phyloP scores from a whole-genome alignment of 2,329 filamentous ascomycete genomes.

The Pezizomycotina sp. region DNA sequence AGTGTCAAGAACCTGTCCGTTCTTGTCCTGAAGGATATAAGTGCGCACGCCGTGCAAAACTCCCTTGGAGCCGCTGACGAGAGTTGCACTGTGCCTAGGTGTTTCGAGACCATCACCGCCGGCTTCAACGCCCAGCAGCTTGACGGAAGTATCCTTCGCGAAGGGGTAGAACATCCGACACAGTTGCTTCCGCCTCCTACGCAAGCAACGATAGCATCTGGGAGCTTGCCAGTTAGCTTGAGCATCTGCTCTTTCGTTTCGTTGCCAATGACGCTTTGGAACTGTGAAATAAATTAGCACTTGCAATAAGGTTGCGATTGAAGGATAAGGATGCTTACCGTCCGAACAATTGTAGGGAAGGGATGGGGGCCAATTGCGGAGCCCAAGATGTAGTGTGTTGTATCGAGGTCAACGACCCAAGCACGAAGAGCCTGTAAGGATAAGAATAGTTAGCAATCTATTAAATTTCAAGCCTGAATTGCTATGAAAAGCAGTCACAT shows the following conservation, averaged over 20 bases:
- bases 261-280: conserved; percentile 89
- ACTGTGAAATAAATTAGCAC: conserved; percentile 29
- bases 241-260: conserved; percentile 90
- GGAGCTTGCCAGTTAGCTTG: conserved; percentile 68
- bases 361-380: conserved; percentile 95
- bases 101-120: conserved; percentile 88
- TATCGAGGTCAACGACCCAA: conserved; percentile 85
- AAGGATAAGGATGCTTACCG: conserved; percentile 27
- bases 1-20: conserved; percentile 87
- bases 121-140: conserved; percentile 84
- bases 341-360: conserved; percentile 92
- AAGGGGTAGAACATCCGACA: conserved; percentile 98
- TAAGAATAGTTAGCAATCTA: neutral
- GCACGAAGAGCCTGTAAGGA: conserved; percentile 60
- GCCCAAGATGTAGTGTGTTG: conserved; percentile 95
- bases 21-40: conserved; percentile 80
- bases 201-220: conserved; percentile 89
- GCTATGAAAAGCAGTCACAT: neutral
- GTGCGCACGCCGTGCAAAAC: conserved; percentile 92
- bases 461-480: neutral
- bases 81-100: conserved; percentile 66
- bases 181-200: conserved; percentile 93
- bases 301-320: neutral
- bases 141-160: conserved; percentile 64
- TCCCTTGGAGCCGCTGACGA: conserved; percentile 72